phyloP scores from a whole-genome alignment of 2,329 filamentous ascomycete species.

The Sclerotinia subarctica region DNA sequence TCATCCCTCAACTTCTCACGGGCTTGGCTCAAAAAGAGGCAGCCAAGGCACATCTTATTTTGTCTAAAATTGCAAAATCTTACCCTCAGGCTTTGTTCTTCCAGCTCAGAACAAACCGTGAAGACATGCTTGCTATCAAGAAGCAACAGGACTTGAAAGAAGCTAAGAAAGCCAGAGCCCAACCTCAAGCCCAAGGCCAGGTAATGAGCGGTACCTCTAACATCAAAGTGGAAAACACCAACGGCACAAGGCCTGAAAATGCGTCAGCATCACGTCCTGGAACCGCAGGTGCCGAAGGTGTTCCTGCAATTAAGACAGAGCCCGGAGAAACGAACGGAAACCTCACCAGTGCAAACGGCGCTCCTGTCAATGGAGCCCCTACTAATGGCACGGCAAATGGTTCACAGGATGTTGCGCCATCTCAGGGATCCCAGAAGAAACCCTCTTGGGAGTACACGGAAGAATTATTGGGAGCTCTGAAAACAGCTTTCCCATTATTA shows the following conservation, averaged over 20 bases:
- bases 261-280: slow-evolving; percentile 40
- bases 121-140: slow-evolving; percentile 91
- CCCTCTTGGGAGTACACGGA: slow-evolving; percentile 96
- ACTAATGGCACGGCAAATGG: slow-evolving; percentile 46
- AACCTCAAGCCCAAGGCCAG: slow-evolving; percentile 25
- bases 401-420: slow-evolving; percentile 28
- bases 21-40: slow-evolving; percentile 91
- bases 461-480: slow-evolving; percentile 90
- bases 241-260: slow-evolving; percentile 29
- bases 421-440: slow-evolving; percentile 49
- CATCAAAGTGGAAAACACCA: slow-evolving; percentile 35
- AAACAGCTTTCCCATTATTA: slow-evolving; percentile 93
- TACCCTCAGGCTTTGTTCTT: slow-evolving; percentile 97
- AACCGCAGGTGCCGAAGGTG: slow-evolving; percentile 45
- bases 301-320: slow-evolving; percentile 35
- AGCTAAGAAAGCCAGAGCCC: slow-evolving; percentile 46
- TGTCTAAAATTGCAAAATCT: slow-evolving; percentile 90
- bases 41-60: slow-evolving; percentile 76
- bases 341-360: slow-evolving; percentile 13
- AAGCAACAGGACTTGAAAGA: slow-evolving; percentile 80
- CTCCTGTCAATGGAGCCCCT: slow-evolving; percentile 20
- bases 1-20: slow-evolving; percentile 92
- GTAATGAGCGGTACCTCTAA: slow-evolving; percentile 22
- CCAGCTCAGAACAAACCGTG: slow-evolving; percentile 84
- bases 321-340: slow-evolving; percentile 31